Evolutionary conservation across 169 alveolate genomes (phyloP).

Genomic region (Plasmodium billcollinsi): DNA sequence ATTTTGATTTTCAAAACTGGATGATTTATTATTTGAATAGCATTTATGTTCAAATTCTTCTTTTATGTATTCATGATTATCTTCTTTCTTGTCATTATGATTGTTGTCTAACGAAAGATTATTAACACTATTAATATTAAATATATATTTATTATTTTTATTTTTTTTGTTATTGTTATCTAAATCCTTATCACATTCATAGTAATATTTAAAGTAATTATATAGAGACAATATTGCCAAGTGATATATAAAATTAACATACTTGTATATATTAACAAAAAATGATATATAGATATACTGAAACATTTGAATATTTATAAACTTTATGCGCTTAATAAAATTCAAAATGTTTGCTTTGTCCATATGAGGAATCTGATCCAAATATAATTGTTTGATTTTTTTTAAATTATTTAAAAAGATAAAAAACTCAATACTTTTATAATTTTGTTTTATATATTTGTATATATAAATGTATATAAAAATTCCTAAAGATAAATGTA

Average conservation of each 20-base stretch:
- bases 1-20: background rate
- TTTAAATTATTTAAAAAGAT: constrained; percentile 58
- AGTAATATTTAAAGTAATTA: constrained; percentile 22
- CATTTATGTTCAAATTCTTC: background rate
- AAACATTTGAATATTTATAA: constrained; percentile 55
- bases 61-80: background rate
- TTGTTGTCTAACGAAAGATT: background rate
- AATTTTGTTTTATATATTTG: constrained; percentile 35
- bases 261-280: constrained; percentile 54
- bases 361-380: constrained; percentile 34
- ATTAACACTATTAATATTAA: background rate
- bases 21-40: background rate
- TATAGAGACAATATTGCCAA: constrained; percentile 36
- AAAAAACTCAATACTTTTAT: constrained; percentile 54
- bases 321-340: constrained; percentile 33
- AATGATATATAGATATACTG: constrained; percentile 56
- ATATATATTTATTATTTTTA: background rate
- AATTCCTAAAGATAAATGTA: constrained; percentile 67
- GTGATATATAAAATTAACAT: constrained; percentile 44
- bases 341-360: constrained; percentile 19
- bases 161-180: background rate
- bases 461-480: constrained; percentile 55
- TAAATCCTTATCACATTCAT: constrained; percentile 19
- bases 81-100: background rate
- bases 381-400: constrained; percentile 46